Evolutionary conservation across 331 rosid species (phyloP).

Genomic region (Rosa hybrid): DNA sequence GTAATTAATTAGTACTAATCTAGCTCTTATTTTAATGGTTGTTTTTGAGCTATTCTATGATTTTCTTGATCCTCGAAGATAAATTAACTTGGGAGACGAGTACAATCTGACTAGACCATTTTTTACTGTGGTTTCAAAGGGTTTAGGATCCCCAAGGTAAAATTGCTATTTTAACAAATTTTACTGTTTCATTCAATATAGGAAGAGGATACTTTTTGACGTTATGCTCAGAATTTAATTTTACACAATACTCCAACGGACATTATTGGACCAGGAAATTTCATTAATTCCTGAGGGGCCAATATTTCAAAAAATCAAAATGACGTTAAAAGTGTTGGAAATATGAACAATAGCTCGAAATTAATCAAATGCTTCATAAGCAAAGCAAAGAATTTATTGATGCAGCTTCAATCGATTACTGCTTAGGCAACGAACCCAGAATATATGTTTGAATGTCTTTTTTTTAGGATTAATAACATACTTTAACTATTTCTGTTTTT

Average conservation of each 20-base stretch:
- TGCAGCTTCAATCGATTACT: background rate
- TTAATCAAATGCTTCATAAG: background rate
- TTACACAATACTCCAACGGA: background rate
- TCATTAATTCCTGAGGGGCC: background rate
- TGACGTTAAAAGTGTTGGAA: background rate
- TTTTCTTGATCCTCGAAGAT: background rate
- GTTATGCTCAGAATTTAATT: background rate
- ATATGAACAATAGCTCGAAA: background rate
- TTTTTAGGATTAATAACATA: background rate
- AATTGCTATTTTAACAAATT: background rate
- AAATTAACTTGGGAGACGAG: background rate
- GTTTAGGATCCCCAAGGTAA: background rate
- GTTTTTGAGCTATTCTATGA: background rate
- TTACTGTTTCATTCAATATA: background rate
- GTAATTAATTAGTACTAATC: background rate
- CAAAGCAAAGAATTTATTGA: background rate
- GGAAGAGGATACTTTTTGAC: background rate
- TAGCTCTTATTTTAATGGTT: background rate
- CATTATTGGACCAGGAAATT: background rate
- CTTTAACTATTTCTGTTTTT: no score
- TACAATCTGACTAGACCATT: constrained; percentile 4
- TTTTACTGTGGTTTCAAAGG: background rate
- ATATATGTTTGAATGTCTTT: background rate
- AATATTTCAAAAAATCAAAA: background rate
- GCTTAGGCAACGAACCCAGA: background rate